phyloP scores from a whole-genome alignment of 2,329 filamentous ascomycete species.

The Pleoardoris graminearum region DNA sequence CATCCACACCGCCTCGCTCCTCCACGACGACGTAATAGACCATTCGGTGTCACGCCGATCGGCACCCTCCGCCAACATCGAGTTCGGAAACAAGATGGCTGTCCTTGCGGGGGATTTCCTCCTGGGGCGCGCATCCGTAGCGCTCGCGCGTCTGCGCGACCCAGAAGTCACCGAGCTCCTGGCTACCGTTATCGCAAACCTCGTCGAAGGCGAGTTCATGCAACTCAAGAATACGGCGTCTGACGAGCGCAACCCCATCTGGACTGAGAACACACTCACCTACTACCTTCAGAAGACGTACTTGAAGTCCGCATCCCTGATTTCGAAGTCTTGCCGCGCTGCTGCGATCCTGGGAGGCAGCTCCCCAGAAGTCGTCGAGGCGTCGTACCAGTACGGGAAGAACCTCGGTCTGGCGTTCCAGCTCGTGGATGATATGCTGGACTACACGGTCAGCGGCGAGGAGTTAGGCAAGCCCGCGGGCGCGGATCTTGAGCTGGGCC shows the following conservation, averaged over 20 bases:
- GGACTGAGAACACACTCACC: constrained; percentile 83
- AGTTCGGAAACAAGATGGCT: constrained; percentile 99
- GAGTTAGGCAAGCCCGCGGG: constrained; percentile 94
- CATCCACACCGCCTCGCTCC: constrained; percentile 92
- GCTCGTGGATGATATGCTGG: constrained; percentile 95
- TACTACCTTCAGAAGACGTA: constrained; percentile 99
- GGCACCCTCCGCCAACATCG: constrained; percentile 84
- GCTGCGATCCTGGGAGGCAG: constrained; percentile 82
- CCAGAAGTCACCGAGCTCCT: constrained; percentile 93
- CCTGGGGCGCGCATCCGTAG: constrained; percentile 88
- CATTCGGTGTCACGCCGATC: constrained; percentile 84
- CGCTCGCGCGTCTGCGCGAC: constrained; percentile 84
- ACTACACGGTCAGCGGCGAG: constrained; percentile 83
- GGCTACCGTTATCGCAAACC: constrained; percentile 93
- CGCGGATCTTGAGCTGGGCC: constrained; percentile 87
- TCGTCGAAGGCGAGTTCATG: constrained; percentile 99
- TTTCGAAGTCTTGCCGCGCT: constrained; percentile 93
- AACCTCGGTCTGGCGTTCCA: constrained; percentile 96
- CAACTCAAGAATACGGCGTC: constrained; percentile 94
- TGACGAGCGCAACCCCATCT: constrained; percentile 81
- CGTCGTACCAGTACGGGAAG: constrained; percentile 88
- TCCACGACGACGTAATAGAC: constrained; percentile 98
- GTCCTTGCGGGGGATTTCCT: constrained; percentile 97
- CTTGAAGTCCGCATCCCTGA: constrained; percentile 91
- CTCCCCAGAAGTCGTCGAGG: constrained; percentile 78